Evolutionary conservation across 768 basidiomycete genomes (phyloP), one percentile per base, ranked within the genome.

Genomic region (Suillus subluteus): DNA sequence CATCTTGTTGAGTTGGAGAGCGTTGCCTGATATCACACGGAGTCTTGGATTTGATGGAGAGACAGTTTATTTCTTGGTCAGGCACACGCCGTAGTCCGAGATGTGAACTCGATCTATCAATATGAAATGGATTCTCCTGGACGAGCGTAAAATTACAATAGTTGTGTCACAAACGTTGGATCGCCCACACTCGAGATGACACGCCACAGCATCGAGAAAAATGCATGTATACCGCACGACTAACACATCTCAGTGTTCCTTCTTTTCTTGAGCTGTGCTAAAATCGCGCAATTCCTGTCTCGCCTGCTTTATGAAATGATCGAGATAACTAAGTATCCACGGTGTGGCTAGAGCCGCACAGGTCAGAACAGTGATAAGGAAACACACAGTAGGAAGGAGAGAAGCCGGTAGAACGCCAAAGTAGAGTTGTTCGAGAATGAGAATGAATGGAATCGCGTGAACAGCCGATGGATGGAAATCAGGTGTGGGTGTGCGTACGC

Each of bases 1-100:
- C 89, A 92, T 80, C 76, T 95, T 43, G 88, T 86, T 4, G 91
- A 92, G 72, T 74, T 95, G 70, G 92, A 94, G 50, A 68, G 67
- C 46, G 68, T 71, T 62, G 77, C 69, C 18, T 79, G 70, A 73
- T 15, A 23, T 32, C 35, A 41, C 52, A 43, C 23, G 38, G 35
- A 41, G 41, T 61, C 59, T 41, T 43, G 59, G 59, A 12, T 40
- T 35, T 41, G 64, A 41, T 16, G 15, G 48, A 66, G 70, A 71
- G 13, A 48, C 46, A 6, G 41, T 41, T 8, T 38, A 59, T 61
- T 65, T 66, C 37, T 68, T 58, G n/a, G 44, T 46, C 64, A 30
- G 62, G 46, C 56, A 59, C 52, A 55, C 52, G 21, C 44, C 26
- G 30, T 62, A 64, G 63, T 43, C 38, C 54, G 52, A 62, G 48